Evolutionary conservation across 768 basidiomycete genomes (phyloP).

Genomic region (Rhodotorula toruloides): DNA sequence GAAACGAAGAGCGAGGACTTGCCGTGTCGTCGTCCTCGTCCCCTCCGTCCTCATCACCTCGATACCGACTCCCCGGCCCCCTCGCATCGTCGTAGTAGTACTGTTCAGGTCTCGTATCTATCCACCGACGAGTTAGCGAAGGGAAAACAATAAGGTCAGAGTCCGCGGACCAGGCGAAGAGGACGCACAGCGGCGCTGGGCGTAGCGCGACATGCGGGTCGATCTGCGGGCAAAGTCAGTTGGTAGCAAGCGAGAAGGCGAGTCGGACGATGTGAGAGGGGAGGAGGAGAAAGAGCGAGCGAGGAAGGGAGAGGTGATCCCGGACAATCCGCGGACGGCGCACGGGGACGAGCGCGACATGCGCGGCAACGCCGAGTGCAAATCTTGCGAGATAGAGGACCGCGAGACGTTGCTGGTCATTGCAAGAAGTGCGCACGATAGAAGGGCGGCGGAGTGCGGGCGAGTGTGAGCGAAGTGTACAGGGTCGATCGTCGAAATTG

Average conservation of each 20-base stretch:
- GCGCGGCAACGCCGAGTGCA: background rate
- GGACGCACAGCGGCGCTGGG: background rate
- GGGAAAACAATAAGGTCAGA: no score
- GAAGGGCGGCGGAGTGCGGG: no score
- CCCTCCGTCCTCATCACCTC: background rate
- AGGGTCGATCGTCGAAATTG: no score
- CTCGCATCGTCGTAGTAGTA: no score
- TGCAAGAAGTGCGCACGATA: no score
- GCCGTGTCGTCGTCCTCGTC: constrained; percentile 20
- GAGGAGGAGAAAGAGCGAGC: background rate
- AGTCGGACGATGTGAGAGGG: background rate
- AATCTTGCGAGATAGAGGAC: background rate
- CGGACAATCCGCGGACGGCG: background rate
- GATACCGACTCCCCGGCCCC: no score
- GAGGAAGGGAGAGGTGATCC: background rate
- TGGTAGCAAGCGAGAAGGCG: background rate
- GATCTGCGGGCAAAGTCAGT: background rate
- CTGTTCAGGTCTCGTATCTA: no score
- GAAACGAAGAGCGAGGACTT: background rate
- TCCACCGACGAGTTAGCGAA: background rate
- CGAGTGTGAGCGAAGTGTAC: no score
- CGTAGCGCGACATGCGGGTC: constrained; percentile 12
- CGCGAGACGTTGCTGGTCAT: no score
- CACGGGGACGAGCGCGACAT: no score
- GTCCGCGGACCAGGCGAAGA: background rate